phyloP scores from a whole-genome alignment of 352 stramenopile genomes.

The Globisporangium radiosum region DNA sequence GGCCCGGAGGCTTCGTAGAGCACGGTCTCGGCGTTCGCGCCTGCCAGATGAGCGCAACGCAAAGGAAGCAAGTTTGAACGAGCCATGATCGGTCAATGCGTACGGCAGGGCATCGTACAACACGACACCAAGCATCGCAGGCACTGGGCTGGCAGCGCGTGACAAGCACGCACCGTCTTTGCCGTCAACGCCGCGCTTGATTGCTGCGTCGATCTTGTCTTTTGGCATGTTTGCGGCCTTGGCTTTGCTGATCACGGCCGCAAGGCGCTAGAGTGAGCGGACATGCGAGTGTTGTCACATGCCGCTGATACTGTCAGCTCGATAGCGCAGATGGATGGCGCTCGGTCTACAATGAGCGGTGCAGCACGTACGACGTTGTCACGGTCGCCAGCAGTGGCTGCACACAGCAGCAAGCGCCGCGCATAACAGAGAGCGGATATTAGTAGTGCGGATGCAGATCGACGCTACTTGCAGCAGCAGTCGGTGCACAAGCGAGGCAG shows the following conservation, averaged over 20 bases:
- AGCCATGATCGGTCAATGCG: too few species aligned
- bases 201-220: slow-evolving; percentile 75
- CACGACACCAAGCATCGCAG: too few species aligned
- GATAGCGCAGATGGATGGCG: too few species aligned
- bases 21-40: slow-evolving; percentile 60
- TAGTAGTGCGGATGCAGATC: too few species aligned
- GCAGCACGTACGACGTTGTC: slow-evolving; percentile 56
- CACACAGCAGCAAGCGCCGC: not conserved
- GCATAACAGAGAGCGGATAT: not conserved
- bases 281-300: too few species aligned
- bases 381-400: slow-evolving; percentile 46
- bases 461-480: not conserved
- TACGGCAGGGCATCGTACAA: too few species aligned
- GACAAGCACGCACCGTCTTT: slow-evolving; percentile 41
- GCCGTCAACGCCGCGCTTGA: slow-evolving; percentile 76
- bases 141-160: too few species aligned
- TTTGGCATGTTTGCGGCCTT: slow-evolving; percentile 82
- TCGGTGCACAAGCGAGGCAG: not conserved
- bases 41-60: slow-evolving; percentile 6
- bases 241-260: slow-evolving; percentile 56
- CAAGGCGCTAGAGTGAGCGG: slow-evolving; percentile 20
- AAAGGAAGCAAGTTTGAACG: not conserved
- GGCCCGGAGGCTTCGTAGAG: slow-evolving; percentile 77
- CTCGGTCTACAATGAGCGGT: too few species aligned
- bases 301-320: too few species aligned